A percentile compares a stretch with the other conserved stretches of the same genome.
phyloP scores from a whole-genome alignment of 108 stramenopile species.

The Hondaea fermentalgiana region DNA sequence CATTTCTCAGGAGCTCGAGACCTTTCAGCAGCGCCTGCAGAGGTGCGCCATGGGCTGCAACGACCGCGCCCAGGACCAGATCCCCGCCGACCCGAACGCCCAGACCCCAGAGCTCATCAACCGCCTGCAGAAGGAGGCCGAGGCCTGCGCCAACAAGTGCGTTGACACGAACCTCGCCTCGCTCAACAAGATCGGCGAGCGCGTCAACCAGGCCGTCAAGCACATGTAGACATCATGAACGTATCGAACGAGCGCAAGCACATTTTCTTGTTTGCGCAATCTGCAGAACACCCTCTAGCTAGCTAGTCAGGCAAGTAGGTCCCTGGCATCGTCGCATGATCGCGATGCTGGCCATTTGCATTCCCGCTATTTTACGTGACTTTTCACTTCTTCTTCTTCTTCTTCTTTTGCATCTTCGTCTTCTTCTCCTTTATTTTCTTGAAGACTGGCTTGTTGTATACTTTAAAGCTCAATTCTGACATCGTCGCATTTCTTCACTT shows the following conservation, averaged over 20 bases:
- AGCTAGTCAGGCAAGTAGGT: too few relatives aligned
- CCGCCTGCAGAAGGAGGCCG: neutral
- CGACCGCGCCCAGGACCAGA: conserved; percentile 1
- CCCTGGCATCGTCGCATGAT: too few relatives aligned
- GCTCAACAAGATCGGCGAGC: neutral
- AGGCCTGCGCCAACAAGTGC: conserved; percentile 18
- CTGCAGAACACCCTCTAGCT: too few relatives aligned
- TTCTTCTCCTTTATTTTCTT: too few relatives aligned
- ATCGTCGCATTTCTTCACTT: too few relatives aligned
- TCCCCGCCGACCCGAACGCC: neutral
- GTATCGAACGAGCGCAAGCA: neutral
- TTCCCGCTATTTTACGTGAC: too few relatives aligned
- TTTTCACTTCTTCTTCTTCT: too few relatives aligned
- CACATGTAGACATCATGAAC: neutral
- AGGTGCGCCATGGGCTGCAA: conserved; percentile 4
- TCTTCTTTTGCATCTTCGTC: too few relatives aligned
- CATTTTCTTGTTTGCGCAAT: too few relatives aligned
- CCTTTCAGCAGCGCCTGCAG: conserved; percentile 17
- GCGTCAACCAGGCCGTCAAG: neutral
- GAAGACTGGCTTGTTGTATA: too few relatives aligned
- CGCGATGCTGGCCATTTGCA: too few relatives aligned
- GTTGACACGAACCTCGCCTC: neutral
- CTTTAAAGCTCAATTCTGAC: too few relatives aligned
- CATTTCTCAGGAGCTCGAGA: neutral
- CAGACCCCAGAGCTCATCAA: conserved; percentile 18